Conservation (phyloP, 108 stramenopile species). For the Skeletonema marinoi region DNA sequence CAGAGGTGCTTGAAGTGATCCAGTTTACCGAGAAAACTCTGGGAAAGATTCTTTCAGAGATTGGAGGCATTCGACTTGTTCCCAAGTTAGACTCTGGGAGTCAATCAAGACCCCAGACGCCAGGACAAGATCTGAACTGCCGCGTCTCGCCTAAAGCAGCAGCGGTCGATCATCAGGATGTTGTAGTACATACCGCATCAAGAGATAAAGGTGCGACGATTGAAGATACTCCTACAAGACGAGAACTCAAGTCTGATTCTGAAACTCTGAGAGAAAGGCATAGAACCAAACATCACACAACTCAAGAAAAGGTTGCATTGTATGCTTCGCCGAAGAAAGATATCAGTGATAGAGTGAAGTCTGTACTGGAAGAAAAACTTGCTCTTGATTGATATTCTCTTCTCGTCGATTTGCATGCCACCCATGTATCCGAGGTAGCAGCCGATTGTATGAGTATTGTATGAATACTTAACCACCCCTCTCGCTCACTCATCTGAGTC, state of each 20-base stretch:
- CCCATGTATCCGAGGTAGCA: too few species aligned
- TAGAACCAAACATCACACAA: neutral
- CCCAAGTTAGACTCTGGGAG: neutral
- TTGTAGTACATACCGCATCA: neutral
- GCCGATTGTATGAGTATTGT: too few species aligned
- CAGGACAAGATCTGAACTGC: neutral
- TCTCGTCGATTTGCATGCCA: too few species aligned
- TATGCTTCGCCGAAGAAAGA: neutral
- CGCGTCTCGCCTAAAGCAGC: neutral
- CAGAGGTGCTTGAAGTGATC: constrained; percentile 58
- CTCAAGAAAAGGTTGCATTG: neutral
- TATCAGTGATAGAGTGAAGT: neutral
- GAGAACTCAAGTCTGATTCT: neutral
- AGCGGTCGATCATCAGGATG: neutral
- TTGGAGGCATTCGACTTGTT: constrained; percentile 46
- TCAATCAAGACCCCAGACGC: neutral
- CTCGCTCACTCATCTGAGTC: too few species aligned
- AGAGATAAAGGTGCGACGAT: neutral
- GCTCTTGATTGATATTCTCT: too few species aligned
- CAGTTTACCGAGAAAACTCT: constrained; percentile 48
- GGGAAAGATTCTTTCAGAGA: constrained; percentile 47
- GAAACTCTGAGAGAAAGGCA: neutral
- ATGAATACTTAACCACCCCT: too few species aligned
- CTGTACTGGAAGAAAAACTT: neutral
- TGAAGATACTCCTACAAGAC: neutral